Conservation (phyloP, 1,284 basidiomycete genomes). For the Cryptococcus sp. region DNA sequence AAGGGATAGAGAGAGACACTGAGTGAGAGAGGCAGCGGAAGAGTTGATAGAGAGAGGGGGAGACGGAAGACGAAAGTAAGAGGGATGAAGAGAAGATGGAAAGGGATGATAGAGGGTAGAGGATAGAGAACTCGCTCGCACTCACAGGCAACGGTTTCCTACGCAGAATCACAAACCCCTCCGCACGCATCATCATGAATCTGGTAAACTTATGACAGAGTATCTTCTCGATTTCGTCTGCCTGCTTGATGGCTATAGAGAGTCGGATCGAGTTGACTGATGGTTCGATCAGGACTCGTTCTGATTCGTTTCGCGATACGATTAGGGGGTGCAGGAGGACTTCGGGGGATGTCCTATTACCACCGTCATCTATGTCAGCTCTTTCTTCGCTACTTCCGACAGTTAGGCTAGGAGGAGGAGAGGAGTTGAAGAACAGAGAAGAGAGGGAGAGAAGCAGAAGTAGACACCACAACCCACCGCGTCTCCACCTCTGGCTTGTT, state of each 20-base stretch:
- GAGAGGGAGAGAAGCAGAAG: too few relatives aligned
- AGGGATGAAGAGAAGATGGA: too few relatives aligned
- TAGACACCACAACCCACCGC: slow-evolving; percentile 58
- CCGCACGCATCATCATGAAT: slow-evolving; percentile 98
- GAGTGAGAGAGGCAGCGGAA: too few relatives aligned
- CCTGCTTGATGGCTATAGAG: slow-evolving; percentile 98
- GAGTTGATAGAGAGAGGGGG: too few relatives aligned
- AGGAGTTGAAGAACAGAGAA: too few relatives aligned
- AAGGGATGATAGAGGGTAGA: too few relatives aligned
- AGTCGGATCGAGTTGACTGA: slow-evolving; percentile 95
- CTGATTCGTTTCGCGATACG: slow-evolving; percentile 95
- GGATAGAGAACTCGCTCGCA: slow-evolving; percentile 17
- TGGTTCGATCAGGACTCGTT: slow-evolving; percentile 94
- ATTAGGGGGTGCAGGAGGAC: slow-evolving; percentile 88
- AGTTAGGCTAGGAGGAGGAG: too few relatives aligned
- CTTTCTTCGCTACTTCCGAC: too few relatives aligned
- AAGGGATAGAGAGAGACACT: too few relatives aligned
- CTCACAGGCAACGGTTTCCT: slow-evolving; percentile 86
- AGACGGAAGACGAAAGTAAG: too few relatives aligned
- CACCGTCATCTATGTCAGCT: too few relatives aligned
- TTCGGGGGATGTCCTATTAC: slow-evolving; percentile 78
- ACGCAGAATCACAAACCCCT: slow-evolving; percentile 93
- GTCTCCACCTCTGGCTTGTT: slow-evolving; percentile 95
- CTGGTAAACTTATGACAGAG: slow-evolving; percentile 98
- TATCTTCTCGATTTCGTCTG: slow-evolving; percentile 97